Evolutionary conservation across 495 filamentous ascomycete genomes (phyloP), one percentile per base, ranked within the genome.

Genomic region (Penicillium ochrochloron): DNA sequence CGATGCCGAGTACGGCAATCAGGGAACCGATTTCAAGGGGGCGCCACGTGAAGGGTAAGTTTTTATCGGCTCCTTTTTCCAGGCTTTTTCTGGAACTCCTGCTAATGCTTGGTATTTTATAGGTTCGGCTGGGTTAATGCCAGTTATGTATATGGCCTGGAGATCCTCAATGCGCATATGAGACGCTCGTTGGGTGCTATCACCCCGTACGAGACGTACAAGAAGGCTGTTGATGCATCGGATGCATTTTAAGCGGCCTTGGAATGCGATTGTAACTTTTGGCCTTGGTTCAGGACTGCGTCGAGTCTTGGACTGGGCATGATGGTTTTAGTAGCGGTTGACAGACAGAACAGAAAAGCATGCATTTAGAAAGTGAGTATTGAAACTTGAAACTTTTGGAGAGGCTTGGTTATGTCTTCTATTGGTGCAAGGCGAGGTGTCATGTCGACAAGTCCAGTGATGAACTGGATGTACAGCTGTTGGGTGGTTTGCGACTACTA

Each of bases 111-210:
- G 39, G 9, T 27, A 31, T 67, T 67, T 31, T 65, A 33, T 66
- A 99, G 95, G 42, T 99, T 99, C 71, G 95, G 94, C 23, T 99
- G 95, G 95, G 96, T 97, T 70, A 99, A 99, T 70, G 95, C 94
- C 62, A 96, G 92, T 70, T 98, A 93, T 72, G 88, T 97, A 51
- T 92, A 93, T 70, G 95, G 94, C 52, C 80, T 97, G 39, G 88
- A 92, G 44, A 87, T 96, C 65, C 80, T 96, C 53, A 93, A 89
- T 65, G 88, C 89, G 11, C 92, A 96, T 73, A 92, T 93, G 85
- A 87, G 85, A 73, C 88, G 93, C 50, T 92, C 95, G 0, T 82
- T 99, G 19, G 93, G 92, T 64, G 87, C 91, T 15, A 85, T 93
- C 61, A 95, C 93, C 5, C 86, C 90, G 3, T 97, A 89, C 65